Evolutionary conservation across 495 filamentous ascomycete species (phyloP).

Genomic region (Lasiosphaeria miniovina): DNA sequence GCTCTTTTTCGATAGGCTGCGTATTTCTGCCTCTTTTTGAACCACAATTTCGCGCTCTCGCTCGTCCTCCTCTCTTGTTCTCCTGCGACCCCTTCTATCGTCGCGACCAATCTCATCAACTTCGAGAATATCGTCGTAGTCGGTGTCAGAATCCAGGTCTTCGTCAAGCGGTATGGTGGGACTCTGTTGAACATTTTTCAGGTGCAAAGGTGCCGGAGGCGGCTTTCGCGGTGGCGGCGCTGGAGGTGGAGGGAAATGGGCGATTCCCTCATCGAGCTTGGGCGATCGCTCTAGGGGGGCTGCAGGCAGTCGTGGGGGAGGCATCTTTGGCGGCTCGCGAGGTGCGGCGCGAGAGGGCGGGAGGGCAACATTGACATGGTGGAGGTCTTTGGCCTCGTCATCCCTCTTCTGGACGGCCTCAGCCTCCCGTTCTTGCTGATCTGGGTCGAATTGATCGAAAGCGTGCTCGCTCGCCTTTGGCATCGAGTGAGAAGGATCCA

Average conservation of each 20-base stretch:
- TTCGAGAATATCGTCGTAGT: constrained; percentile 75
- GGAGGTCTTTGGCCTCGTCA: constrained; percentile 33
- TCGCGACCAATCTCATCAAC: constrained; percentile 55
- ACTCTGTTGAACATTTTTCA: constrained; percentile 50
- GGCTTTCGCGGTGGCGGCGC: constrained; percentile 68
- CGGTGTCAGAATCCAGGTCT: constrained; percentile 68
- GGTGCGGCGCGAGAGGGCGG: constrained; percentile 49
- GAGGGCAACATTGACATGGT: constrained; percentile 42
- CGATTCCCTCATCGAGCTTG: constrained; percentile 43
- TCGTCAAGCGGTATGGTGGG: constrained; percentile 46
- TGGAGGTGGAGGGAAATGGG: constrained; percentile 43
- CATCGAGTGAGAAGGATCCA: constrained; percentile 52
- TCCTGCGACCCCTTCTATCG: constrained; percentile 73
- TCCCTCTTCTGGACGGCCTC: constrained; percentile 41
- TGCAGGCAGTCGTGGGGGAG: constrained; percentile 41
- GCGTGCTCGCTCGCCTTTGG: constrained; percentile 53
- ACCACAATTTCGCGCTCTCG: constrained; percentile 66
- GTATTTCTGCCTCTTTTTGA: constrained; percentile 58
- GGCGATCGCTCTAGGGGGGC: constrained; percentile 41
- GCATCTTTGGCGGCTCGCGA: constrained; percentile 42
- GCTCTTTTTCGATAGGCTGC: constrained; percentile 64
- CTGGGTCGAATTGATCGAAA: constrained; percentile 49
- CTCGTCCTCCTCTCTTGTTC: constrained; percentile 87
- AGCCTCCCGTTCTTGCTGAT: constrained; percentile 44
- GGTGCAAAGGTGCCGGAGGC: constrained; percentile 79